phyloP scores from a whole-genome alignment of 352 stramenopile species.

The Detonula confervacea region DNA sequence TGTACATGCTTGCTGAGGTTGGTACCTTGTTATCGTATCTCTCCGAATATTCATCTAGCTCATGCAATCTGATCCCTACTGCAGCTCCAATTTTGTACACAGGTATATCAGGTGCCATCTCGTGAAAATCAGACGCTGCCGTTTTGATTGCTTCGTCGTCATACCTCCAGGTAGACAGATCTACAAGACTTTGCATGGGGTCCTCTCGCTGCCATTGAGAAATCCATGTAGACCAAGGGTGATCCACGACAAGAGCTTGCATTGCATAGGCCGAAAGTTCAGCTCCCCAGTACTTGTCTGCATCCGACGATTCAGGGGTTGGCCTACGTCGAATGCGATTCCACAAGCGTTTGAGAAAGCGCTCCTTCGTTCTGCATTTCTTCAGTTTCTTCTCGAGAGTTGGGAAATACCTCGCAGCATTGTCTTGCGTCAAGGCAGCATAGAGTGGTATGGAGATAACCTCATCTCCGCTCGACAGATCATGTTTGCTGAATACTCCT shows the following conservation, averaged over 20 bases:
- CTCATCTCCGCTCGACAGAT: conserved; percentile 42
- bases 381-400: too few species aligned
- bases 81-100: conserved; percentile 53
- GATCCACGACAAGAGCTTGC: conserved; percentile 31
- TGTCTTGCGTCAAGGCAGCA: conserved; percentile 49
- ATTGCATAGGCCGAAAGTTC: conserved; percentile 54
- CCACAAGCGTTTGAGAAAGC: too few species aligned
- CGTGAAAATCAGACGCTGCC: conserved; percentile 29
- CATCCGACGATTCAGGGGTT: neutral
- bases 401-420: conserved; percentile 49
- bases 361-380: too few species aligned
- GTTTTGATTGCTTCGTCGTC: conserved; percentile 30
- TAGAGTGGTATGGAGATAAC: conserved; percentile 54
- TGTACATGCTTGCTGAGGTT: conserved; percentile 47
- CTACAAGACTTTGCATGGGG: conserved; percentile 49
- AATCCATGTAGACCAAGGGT: conserved; percentile 60
- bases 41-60: conserved; percentile 37
- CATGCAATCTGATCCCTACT: conserved; percentile 44
- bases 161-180: conserved; percentile 28
- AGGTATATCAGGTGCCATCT: conserved; percentile 37
- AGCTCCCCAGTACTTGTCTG: conserved; percentile 52
- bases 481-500: conserved; percentile 53
- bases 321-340: conserved; percentile 19
- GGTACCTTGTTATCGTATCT: conserved; percentile 39
- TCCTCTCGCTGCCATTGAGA: conserved; percentile 57